Conservation (phyloP, 1,139 yeast genomes). For the Kodamaea suecica region DNA sequence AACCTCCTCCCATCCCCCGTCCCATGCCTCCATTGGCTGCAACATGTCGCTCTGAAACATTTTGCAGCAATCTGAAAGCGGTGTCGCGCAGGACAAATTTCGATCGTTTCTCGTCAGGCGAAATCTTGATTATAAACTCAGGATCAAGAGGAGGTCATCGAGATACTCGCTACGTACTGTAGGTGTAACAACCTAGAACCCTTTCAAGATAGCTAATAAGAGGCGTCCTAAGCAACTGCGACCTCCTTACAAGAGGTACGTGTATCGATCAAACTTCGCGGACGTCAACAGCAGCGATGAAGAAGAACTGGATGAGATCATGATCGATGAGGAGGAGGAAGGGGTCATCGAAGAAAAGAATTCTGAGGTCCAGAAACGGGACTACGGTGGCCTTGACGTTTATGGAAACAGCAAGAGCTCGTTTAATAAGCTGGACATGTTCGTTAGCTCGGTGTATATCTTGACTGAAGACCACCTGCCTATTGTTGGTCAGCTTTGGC, state of each 20-base stretch:
- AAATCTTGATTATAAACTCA: too few relatives aligned
- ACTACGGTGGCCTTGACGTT: conserved; percentile 12
- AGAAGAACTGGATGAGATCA: conserved; percentile 18
- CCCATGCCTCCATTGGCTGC: too few relatives aligned
- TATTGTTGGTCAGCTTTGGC: conserved; percentile 35
- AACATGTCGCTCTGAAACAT: too few relatives aligned
- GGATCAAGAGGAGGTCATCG: not conserved
- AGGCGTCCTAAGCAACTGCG: conserved; percentile 78
- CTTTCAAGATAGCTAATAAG: conserved; percentile 69
- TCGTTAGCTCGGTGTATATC: conserved; percentile 37
- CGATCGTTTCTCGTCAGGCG: too few relatives aligned
- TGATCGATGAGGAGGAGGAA: conserved; percentile 8
- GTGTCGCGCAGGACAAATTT: too few relatives aligned
- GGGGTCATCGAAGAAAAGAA: not conserved
- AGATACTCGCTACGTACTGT: not conserved
- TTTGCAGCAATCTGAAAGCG: too few relatives aligned
- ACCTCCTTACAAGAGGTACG: conserved; percentile 74
- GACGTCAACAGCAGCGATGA: conserved; percentile 33
- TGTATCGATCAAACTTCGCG: conserved; percentile 55
- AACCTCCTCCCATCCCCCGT: too few relatives aligned
- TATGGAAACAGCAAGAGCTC: conserved; percentile 28
- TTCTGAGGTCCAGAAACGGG: not conserved
- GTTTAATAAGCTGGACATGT: conserved; percentile 25
- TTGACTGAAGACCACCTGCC: conserved; percentile 22
- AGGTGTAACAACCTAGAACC: not conserved